A percentile compares a stretch with the other conserved stretches of the same genome.
Evolutionary conservation across 2,329 filamentous ascomycete species (phyloP).

Genomic region (Aureobasidium sp.): DNA sequence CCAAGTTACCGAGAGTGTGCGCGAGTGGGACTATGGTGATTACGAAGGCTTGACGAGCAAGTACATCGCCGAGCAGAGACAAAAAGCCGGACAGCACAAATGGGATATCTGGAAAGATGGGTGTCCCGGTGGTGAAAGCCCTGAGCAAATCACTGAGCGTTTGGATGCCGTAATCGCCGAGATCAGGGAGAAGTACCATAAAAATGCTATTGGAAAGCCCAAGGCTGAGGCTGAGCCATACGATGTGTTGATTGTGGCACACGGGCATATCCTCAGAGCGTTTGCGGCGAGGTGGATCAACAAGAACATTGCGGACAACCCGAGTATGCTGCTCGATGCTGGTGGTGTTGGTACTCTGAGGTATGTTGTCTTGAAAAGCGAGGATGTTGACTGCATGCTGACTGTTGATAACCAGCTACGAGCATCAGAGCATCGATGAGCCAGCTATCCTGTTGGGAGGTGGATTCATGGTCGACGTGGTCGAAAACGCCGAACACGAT

Average conservation of each 20-base stretch:
- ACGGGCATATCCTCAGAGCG: slow-evolving; percentile 81
- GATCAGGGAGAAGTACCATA: slow-evolving; percentile 51
- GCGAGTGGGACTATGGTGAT: slow-evolving; percentile 58
- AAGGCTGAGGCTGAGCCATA: slow-evolving; percentile 32
- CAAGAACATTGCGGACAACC: slow-evolving; percentile 65
- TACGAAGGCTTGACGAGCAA: slow-evolving; percentile 52
- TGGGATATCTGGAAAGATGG: slow-evolving; percentile 93
- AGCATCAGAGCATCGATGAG: slow-evolving; percentile 44
- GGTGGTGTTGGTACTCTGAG: slow-evolving; percentile 46
- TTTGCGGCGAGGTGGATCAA: slow-evolving; percentile 83
- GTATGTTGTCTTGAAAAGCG: slow-evolving; percentile 20
- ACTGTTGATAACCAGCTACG: slow-evolving; percentile 33
- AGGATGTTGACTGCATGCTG: not conserved
- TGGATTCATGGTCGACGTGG: slow-evolving; percentile 45
- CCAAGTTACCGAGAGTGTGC: slow-evolving; percentile 44
- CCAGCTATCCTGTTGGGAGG: slow-evolving; percentile 46
- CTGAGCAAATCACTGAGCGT: slow-evolving; percentile 63
- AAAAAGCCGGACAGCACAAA: slow-evolving; percentile 42
- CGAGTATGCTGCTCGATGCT: slow-evolving; percentile 71
- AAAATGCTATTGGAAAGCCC: slow-evolving; percentile 47
- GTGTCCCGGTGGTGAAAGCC: slow-evolving; percentile 67
- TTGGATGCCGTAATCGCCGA: slow-evolving; percentile 70
- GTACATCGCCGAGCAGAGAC: slow-evolving; percentile 45
- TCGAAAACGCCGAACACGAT: slow-evolving; percentile 34
- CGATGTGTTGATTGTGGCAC: slow-evolving; percentile 75